phyloP scores from a whole-genome alignment of 208 protist species.

The Novymonas esmeraldas region DNA sequence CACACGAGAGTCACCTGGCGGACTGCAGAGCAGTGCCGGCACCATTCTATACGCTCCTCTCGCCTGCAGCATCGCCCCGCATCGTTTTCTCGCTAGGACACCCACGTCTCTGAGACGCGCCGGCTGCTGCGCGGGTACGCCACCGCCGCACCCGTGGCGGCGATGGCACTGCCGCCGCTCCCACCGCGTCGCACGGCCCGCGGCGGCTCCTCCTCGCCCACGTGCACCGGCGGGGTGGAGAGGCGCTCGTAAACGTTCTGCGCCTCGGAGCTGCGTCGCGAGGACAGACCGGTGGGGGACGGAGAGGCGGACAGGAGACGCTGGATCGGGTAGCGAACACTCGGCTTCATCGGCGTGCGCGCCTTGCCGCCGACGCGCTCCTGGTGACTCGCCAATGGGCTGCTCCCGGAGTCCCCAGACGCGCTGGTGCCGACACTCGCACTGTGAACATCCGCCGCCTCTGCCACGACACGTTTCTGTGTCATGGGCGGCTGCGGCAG shows the following conservation, averaged over 20 bases:
- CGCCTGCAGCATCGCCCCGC: too few relatives aligned
- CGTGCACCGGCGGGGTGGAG: conserved; percentile 38
- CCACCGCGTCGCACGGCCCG: too few relatives aligned
- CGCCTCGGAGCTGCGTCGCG: background rate
- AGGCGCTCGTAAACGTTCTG: conserved; percentile 43
- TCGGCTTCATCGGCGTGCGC: conserved; percentile 38
- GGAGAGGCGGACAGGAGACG: conserved; percentile 6
- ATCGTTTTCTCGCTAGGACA: too few relatives aligned
- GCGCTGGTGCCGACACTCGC: conserved; percentile 21
- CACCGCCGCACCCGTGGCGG: too few relatives aligned
- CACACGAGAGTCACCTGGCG: too few relatives aligned
- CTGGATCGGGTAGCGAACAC: conserved; percentile 26
- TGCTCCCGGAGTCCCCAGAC: conserved; percentile 20
- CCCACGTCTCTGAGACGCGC: too few relatives aligned
- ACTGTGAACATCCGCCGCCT: conserved; percentile 14
- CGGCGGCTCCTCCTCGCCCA: background rate
- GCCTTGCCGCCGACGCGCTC: conserved; percentile 2
- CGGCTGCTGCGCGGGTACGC: too few relatives aligned
- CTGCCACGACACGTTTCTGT: conserved; percentile 16
- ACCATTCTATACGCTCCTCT: too few relatives aligned
- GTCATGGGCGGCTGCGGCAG: conserved; percentile 15
- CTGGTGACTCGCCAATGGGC: background rate
- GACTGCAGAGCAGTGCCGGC: too few relatives aligned
- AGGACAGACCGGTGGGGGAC: background rate
- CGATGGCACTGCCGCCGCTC: too few relatives aligned